Evolutionary conservation across 208 protist genomes (phyloP).

Genomic region (Acanthamoeba lenticulata): DNA sequence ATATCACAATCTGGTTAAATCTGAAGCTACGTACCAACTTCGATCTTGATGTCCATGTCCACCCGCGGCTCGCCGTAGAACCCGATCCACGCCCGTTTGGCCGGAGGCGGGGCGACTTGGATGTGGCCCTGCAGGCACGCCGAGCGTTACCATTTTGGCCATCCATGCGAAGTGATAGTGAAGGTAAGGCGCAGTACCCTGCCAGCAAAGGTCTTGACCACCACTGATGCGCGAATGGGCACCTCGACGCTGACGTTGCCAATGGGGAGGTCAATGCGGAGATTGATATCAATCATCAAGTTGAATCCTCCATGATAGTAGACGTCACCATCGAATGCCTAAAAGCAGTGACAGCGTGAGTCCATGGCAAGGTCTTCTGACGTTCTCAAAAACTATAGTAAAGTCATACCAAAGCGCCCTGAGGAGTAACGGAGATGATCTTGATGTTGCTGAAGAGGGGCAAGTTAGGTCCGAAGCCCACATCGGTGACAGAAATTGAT

Average conservation of each 20-base stretch:
- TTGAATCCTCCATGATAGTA: slow-evolving; percentile 38
- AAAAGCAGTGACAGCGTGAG: background rate
- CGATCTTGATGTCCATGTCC: slow-evolving; percentile 2
- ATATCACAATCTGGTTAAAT: background rate
- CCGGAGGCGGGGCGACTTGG: slow-evolving; percentile 39
- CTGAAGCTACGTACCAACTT: background rate
- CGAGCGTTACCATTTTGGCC: no score
- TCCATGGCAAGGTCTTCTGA: no score
- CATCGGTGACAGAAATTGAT: background rate
- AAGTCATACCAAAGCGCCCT: background rate
- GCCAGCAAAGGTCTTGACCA: background rate
- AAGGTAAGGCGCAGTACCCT: no score
- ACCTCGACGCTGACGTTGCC: background rate
- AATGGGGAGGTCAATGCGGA: background rate
- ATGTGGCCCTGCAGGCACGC: background rate
- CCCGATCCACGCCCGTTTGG: slow-evolving; percentile 10
- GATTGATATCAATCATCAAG: slow-evolving; percentile 22
- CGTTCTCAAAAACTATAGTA: background rate
- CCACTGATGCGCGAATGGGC: background rate
- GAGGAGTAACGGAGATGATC: slow-evolving; percentile 29
- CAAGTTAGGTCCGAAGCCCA: background rate
- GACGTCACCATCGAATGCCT: slow-evolving; percentile 7
- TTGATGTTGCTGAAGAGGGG: slow-evolving; percentile 30
- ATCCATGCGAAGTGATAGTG: no score
- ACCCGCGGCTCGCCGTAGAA: slow-evolving; percentile 3